Evolutionary conservation across 2,329 filamentous ascomycete species (phyloP).

Genomic region (Colletotrichum tropicicola): DNA sequence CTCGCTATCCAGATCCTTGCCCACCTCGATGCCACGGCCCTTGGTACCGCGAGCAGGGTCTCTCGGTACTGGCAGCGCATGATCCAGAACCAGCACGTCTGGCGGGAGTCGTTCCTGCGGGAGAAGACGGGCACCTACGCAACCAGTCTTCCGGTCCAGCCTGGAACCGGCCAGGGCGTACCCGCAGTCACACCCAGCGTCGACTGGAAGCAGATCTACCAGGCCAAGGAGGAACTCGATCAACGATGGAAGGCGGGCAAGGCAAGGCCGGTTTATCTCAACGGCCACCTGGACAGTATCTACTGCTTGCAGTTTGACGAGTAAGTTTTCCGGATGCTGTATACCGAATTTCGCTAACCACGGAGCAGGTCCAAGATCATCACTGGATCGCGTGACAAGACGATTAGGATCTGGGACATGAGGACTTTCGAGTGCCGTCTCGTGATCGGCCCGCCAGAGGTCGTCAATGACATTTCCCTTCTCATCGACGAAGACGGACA

Average conservation of each 20-base stretch:
- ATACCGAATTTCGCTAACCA: conserved; percentile 42
- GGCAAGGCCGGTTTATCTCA: conserved; percentile 86
- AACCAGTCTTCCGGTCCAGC: conserved; percentile 59
- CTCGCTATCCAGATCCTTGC: conserved; percentile 67
- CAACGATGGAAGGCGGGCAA: conserved; percentile 82
- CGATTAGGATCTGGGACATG: conserved; percentile 96
- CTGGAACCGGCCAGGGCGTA: conserved; percentile 66
- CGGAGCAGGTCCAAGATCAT: conserved; percentile 85
- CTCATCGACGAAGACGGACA: conserved; percentile 61
- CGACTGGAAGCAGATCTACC: conserved; percentile 88
- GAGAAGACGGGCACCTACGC: conserved; percentile 70
- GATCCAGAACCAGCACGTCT: conserved; percentile 65
- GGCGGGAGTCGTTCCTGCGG: conserved; percentile 70
- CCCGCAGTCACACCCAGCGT: conserved; percentile 67
- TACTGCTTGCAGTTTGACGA: conserved; percentile 99
- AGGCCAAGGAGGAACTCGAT: conserved; percentile 78
- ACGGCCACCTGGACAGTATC: conserved; percentile 94
- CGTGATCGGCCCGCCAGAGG: conserved; percentile 82
- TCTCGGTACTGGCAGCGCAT: conserved; percentile 59
- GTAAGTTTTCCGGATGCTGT: conserved; percentile 56
- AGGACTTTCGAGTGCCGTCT: conserved; percentile 85
- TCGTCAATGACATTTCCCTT: conserved; percentile 63
- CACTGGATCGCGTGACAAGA: conserved; percentile 93
- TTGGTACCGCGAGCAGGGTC: conserved; percentile 59
- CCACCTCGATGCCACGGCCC: conserved; percentile 61